Conservation (phyloP, 2,329 filamentous ascomycete species). For the Trichophaea hybrida region DNA sequence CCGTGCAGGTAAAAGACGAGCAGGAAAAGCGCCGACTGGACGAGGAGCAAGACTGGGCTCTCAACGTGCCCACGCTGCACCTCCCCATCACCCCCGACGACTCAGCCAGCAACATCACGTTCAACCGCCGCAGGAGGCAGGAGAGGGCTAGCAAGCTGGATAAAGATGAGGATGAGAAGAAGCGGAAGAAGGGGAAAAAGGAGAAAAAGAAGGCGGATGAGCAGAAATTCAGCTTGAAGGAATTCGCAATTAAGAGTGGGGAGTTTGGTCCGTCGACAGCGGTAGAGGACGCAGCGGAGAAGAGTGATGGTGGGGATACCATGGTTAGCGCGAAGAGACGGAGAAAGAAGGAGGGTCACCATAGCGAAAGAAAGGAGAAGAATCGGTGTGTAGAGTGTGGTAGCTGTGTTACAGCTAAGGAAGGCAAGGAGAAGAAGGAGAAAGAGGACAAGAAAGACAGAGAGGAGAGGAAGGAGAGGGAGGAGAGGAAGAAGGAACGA, state of each 20-base stretch:
- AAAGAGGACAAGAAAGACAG: slow-evolving; percentile 16
- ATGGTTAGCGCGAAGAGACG: slow-evolving; percentile 10
- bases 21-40: neutral
- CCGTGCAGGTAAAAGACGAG: neutral
- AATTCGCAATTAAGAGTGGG: neutral
- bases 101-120: slow-evolving; percentile 21
- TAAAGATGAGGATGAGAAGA: slow-evolving; percentile 2
- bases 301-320: slow-evolving; percentile 7
- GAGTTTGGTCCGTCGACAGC: neutral
- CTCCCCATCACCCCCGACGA: slow-evolving; percentile 18
- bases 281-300: slow-evolving; percentile 5
- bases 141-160: slow-evolving; percentile 7
- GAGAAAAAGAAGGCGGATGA: slow-evolving; percentile 11
- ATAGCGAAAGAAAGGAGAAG: neutral
- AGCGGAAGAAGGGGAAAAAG: slow-evolving; percentile 12
- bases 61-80: slow-evolving; percentile 5
- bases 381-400: slow-evolving; percentile 11
- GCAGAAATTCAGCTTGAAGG: neutral
- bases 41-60: slow-evolving; percentile 1
- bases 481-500: slow-evolving; percentile 6
- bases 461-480: slow-evolving; percentile 14
- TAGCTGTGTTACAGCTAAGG: slow-evolving; percentile 2
- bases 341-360: slow-evolving; percentile 8
- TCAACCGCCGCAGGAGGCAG: slow-evolving; percentile 16
- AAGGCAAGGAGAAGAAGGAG: slow-evolving; percentile 7